Percentiles rank a stretch among this genome's conserved stretches.
These are phyloP conservation scores for Vigna radiata DNA, from an alignment of 306 rosid genomes.

Conservation along the genomic window DNA sequence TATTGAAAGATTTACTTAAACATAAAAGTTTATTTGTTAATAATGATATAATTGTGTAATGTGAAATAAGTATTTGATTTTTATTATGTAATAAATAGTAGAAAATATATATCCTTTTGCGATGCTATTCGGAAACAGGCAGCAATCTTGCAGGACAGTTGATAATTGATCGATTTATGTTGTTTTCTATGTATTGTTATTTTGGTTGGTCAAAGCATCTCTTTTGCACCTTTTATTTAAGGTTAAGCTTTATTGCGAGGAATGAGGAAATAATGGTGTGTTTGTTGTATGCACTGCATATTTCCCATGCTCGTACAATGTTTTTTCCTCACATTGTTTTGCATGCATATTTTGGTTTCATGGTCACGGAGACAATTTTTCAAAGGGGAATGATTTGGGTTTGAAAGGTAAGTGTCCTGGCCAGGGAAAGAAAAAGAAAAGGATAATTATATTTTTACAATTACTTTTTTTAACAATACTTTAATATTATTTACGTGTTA, in stretches of 20 bases:
- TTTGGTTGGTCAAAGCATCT: slow-evolving; percentile 34
- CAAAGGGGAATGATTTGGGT: slow-evolving; percentile 73
- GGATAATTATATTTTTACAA: not conserved
- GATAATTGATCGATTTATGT: not conserved
- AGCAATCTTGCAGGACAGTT: too few species aligned
- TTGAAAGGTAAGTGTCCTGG: slow-evolving; percentile 47
- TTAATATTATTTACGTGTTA: too few species aligned
- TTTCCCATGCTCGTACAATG: slow-evolving; percentile 34
- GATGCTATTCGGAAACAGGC: too few species aligned
- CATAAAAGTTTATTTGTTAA: too few species aligned
- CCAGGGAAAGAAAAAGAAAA: slow-evolving; percentile 52
- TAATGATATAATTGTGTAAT: too few species aligned
- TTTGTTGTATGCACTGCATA: not conserved
- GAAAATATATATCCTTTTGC: too few species aligned
- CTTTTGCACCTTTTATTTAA: not conserved
- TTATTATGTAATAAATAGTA: too few species aligned
- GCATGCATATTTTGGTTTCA: slow-evolving; percentile 57
- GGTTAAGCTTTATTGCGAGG: slow-evolving; percentile 23
- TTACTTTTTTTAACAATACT: too few species aligned
- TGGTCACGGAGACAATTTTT: slow-evolving; percentile 75
- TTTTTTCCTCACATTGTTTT: slow-evolving; percentile 24
- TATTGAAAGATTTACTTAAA: too few species aligned
- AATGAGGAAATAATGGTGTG: slow-evolving; percentile 42
- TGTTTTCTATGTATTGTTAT: not conserved
- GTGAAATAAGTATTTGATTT: too few species aligned